A percentile compares a stretch with the other conserved stretches of the same genome.
Conservation (phyloP, 306 rosid genomes). For the Cicer cuneatum region DNA sequence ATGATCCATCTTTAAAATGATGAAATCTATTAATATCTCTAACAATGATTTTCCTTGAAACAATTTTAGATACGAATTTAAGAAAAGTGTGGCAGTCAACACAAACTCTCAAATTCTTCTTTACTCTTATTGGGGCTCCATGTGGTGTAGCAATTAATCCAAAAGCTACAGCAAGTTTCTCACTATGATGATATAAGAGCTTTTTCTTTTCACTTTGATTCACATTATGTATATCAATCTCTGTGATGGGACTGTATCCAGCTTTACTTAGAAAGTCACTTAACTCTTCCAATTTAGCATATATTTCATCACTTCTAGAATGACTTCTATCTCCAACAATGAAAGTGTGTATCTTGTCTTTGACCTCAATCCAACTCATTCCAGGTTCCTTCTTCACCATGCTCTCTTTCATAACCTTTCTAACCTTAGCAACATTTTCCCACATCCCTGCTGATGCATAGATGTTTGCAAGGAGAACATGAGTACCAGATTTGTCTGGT, state of each 20-base stretch:
- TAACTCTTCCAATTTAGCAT: constrained; percentile 74
- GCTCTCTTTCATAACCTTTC: constrained; percentile 74
- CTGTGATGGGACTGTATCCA: constrained; percentile 79
- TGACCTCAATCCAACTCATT: constrained; percentile 90
- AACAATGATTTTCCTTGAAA: constrained; percentile 74
- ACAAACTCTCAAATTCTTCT: constrained; percentile 86
- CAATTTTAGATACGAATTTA: constrained; percentile 69
- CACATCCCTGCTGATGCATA: constrained; percentile 87
- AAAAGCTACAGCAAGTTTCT: constrained; percentile 90
- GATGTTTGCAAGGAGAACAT: constrained; percentile 85
- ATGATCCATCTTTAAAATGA: constrained; percentile 81
- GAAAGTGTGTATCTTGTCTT: constrained; percentile 75
- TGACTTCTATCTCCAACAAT: constrained; percentile 84
- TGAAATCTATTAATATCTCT: constrained; percentile 89
- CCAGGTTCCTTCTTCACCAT: constrained; percentile 94
- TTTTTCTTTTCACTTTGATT: constrained; percentile 67
- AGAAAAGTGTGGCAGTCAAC: constrained; percentile 79
- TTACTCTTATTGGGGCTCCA: constrained; percentile 77
- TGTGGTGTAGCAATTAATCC: constrained; percentile 77
- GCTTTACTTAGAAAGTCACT: constrained; percentile 63
- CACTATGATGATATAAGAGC: constrained; percentile 76
- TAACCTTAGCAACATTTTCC: constrained; percentile 75
- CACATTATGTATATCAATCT: constrained; percentile 83
- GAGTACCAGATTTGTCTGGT: constrained; percentile 93
- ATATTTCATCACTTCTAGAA: constrained; percentile 72